Conservation (phyloP, 768 basidiomycete species). For the Podaxis sp. region DNA sequence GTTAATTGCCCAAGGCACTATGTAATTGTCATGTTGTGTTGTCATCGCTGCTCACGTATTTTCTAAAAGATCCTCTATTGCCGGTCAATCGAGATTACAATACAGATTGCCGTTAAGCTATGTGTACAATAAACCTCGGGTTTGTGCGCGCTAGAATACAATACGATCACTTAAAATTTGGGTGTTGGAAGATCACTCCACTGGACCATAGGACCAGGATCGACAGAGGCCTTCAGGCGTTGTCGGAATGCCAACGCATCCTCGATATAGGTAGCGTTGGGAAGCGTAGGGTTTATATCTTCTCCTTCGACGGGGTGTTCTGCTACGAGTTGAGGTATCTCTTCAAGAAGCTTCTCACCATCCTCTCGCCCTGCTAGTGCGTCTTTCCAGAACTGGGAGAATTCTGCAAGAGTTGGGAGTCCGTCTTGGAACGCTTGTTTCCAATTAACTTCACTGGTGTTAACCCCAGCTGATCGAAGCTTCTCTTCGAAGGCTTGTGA, state of each 20-base stretch:
- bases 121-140: neutral
- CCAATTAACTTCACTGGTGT: constrained; percentile 46
- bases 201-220: constrained; percentile 65
- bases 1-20: constrained; percentile 6
- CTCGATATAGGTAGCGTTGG: constrained; percentile 59
- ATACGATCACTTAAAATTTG: constrained; percentile 41
- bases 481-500: constrained; percentile 58
- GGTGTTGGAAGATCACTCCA: constrained; percentile 74
- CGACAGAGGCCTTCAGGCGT: constrained; percentile 49
- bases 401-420: constrained; percentile 58
- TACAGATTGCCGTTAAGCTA: neutral
- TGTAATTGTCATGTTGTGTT: constrained; percentile 17
- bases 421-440: constrained; percentile 52
- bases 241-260: constrained; percentile 69
- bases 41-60: constrained; percentile 13
- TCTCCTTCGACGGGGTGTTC: constrained; percentile 57
- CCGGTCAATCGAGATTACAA: neutral
- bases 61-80: constrained; percentile 8
- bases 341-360: constrained; percentile 45
- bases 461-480: constrained; percentile 29
- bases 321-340: constrained; percentile 57
- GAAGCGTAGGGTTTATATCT: constrained; percentile 41
- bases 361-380: constrained; percentile 41
- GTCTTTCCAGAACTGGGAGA: constrained; percentile 63
- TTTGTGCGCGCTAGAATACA: neutral